Evolutionary conservation across 768 basidiomycete genomes (phyloP), one percentile per base, ranked within the genome.

Genomic region (Psilocybe azurescens): DNA sequence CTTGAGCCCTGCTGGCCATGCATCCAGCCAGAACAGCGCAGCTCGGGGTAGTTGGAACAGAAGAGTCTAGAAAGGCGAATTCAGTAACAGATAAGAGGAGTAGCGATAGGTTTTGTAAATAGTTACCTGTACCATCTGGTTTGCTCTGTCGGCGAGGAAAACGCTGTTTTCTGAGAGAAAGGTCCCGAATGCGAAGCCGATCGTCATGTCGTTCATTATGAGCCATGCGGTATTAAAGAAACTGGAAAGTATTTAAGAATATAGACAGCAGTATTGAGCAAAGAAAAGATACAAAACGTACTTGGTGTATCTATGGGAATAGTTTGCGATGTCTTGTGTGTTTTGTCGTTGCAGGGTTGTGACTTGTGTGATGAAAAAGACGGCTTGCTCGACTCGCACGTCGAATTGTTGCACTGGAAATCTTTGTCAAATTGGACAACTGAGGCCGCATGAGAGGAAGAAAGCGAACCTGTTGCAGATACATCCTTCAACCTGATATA

Each of bases 1-100:
- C 75, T 99, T 99, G 44, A 99, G 77, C 1, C 97, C 97, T 1
- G 89, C 95, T 0, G 97, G 97, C 97, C 97, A 99, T 62, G 91
- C 87, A 72, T 97, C 91, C 11, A 99, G 81, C 96, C 95, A 98
- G 1, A 80, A 67, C 2, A 98, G 79, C 0, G 83, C 79, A 14
- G 51, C 55, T 13, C 65, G 61, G 5, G 72, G 72, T 29, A 66
- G 41, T 30, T 67, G 53, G 28, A 71, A 69, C 1, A 88, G 70
- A 61, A 79, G 75, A 33, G 62, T 60, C 79, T 84, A 24, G 63
- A 5, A 36, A 41, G 30, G 41, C n/a, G n/a, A 51, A 32, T 41
- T 24, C 10, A 20, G 20, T 39, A n/a, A 28, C 58, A 20, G 50
- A 2, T 29, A 46, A 28, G 10, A 32, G 20, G 59, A 8, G 24